phyloP scores from a whole-genome alignment of 139 green algal genomes.

The Micromonas commoda region DNA sequence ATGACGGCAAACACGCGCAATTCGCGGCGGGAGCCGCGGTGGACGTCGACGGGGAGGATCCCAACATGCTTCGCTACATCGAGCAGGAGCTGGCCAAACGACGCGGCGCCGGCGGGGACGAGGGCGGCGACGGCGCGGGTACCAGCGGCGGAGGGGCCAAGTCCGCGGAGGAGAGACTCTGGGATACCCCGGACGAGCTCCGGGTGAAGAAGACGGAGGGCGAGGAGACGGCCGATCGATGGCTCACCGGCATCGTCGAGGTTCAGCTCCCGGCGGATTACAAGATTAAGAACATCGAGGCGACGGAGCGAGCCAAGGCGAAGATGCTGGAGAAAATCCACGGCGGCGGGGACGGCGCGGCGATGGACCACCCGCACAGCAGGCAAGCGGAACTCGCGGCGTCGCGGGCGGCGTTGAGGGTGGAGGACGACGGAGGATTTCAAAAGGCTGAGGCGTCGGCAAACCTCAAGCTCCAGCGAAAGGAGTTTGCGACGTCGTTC shows the following conservation, averaged over 20 bases:
- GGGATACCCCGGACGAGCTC: not conserved
- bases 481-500: not conserved
- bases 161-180: not conserved
- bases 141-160: not conserved
- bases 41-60: conserved; percentile 1
- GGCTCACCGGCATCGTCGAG: conserved; percentile 20
- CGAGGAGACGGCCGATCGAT: not conserved
- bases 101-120: not conserved
- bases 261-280: not conserved
- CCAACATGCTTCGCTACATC: not conserved
- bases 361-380: not conserved
- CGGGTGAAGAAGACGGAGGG: not conserved
- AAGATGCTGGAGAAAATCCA: not conserved
- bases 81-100: conserved; percentile 1
- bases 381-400: not conserved
- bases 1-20: not conserved
- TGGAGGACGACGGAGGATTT: not conserved
- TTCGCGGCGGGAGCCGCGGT: not conserved
- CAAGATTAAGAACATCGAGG: conserved; percentile 23
- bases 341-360: not conserved
- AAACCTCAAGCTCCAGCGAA: not conserved
- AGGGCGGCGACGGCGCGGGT: not conserved
- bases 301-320: conserved; percentile 7
- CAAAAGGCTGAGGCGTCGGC: not conserved
- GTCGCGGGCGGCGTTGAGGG: not conserved